These are phyloP conservation scores for Pneumocystis carinii DNA, from an alignment of 1,139 yeast species.

Conservation along the genomic window DNA sequence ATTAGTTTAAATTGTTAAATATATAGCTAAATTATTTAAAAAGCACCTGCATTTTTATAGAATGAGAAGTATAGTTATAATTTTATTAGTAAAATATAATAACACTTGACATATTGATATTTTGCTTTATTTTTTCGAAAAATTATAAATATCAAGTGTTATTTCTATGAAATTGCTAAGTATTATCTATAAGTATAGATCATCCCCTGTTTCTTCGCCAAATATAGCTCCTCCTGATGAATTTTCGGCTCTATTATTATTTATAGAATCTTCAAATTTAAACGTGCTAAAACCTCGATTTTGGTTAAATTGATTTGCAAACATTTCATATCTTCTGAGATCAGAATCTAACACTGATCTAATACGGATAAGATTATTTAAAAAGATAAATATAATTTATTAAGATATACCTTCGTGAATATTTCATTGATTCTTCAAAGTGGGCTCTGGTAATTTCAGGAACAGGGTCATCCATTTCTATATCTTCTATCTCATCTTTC, in stretches of 20 bases:
- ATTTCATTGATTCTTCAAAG: constrained; percentile 98
- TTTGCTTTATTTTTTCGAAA: background rate
- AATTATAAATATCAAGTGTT: background rate
- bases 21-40: background rate
- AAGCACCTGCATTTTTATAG: background rate
- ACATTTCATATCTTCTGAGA: constrained; percentile 95
- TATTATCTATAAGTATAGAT: constrained; percentile 47
- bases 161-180: background rate
- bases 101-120: background rate
- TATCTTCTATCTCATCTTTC: constrained; percentile 41
- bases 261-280: constrained; percentile 19
- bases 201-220: constrained; percentile 75
- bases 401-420: constrained; percentile 76
- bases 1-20: background rate
- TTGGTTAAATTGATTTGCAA: constrained; percentile 79
- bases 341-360: constrained; percentile 64
- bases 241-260: constrained; percentile 21
- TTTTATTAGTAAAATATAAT: background rate
- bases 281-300: constrained; percentile 65
- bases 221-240: constrained; percentile 33
- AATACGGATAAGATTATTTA: background rate
- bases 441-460: constrained; percentile 87
- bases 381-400: background rate
- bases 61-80: background rate
- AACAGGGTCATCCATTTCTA: constrained; percentile 67